phyloP scores from a whole-genome alignment of 352 stramenopile species.

The Bremia lactucae region DNA sequence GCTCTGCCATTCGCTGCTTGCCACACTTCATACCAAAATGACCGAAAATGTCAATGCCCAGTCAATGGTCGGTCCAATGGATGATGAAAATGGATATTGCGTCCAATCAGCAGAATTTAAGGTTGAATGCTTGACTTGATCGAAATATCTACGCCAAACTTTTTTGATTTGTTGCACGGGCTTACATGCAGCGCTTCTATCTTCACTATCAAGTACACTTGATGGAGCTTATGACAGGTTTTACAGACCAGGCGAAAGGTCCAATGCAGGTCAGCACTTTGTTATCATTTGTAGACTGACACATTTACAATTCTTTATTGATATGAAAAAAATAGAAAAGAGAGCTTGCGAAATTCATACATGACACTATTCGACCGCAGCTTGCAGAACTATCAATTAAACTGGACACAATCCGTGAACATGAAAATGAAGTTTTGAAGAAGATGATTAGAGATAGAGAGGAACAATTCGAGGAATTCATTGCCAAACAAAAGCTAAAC shows the following conservation, averaged over 20 bases:
- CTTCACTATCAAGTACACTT: constrained; percentile 58
- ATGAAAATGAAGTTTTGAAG: constrained; percentile 42
- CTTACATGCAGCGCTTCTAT: constrained; percentile 49
- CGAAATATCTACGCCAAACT: background rate
- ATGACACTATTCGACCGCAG: constrained; percentile 41
- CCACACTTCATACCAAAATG: constrained; percentile 48
- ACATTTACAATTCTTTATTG: background rate
- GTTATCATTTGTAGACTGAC: background rate
- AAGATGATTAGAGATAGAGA: constrained; percentile 51
- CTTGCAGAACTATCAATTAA: constrained; percentile 40
- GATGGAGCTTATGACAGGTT: constrained; percentile 59
- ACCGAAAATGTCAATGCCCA: constrained; percentile 43
- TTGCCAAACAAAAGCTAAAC: constrained; percentile 45
- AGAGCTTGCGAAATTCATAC: constrained; percentile 56
- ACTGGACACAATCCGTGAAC: constrained; percentile 50
- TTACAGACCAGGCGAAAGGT: constrained; percentile 52
- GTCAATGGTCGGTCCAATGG: constrained; percentile 26
- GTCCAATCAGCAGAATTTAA: constrained; percentile 64
- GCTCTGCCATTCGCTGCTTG: constrained; percentile 44
- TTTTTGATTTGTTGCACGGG: background rate
- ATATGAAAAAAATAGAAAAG: constrained; percentile 47
- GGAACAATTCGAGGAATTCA: constrained; percentile 37
- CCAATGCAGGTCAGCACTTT: constrained; percentile 53
- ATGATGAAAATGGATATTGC: constrained; percentile 49
- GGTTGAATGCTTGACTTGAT: constrained; percentile 26